These are phyloP conservation scores for Penicillium maclennaniae DNA, from an alignment of 495 filamentous ascomycete genomes.

Conservation along the genomic window DNA sequence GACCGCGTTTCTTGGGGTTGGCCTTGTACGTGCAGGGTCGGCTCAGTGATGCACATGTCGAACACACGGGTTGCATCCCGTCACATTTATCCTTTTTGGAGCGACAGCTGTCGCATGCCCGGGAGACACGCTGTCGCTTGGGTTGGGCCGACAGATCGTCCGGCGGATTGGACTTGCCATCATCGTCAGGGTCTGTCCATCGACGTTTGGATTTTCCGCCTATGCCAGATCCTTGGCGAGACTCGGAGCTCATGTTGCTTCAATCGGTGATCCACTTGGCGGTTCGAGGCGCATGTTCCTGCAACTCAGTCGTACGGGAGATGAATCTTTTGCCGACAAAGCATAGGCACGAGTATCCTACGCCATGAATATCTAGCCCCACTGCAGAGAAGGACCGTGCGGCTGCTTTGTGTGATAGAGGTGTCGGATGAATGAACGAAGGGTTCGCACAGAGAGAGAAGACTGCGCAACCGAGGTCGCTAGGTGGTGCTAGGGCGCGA, in stretches of 20 bases:
- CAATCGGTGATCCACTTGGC: constrained; percentile 36
- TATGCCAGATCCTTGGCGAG: constrained; percentile 34
- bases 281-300: constrained; percentile 32
- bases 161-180: constrained; percentile 22
- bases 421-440: constrained; percentile 2
- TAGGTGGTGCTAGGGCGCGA: background rate
- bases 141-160: constrained; percentile 30
- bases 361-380: constrained; percentile 15
- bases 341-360: constrained; percentile 12
- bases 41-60: constrained; percentile 57
- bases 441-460: background rate
- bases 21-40: constrained; percentile 63
- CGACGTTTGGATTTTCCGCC: constrained; percentile 35
- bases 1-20: constrained; percentile 64
- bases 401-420: background rate
- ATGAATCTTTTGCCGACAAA: constrained; percentile 37
- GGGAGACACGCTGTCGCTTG: constrained; percentile 52
- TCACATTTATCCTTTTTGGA: constrained; percentile 65
- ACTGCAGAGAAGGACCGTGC: constrained; percentile 4
- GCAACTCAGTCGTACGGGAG: constrained; percentile 20
- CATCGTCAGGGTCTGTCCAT: constrained; percentile 31
- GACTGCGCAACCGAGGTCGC: constrained; percentile 1
- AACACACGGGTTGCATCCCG: constrained; percentile 57
- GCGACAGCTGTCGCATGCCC: constrained; percentile 66
- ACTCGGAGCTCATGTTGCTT: constrained; percentile 42